Base-by-base conservation (phyloP, 2,329 filamentous ascomycete species). In the Penicillium sp. region DNA sequence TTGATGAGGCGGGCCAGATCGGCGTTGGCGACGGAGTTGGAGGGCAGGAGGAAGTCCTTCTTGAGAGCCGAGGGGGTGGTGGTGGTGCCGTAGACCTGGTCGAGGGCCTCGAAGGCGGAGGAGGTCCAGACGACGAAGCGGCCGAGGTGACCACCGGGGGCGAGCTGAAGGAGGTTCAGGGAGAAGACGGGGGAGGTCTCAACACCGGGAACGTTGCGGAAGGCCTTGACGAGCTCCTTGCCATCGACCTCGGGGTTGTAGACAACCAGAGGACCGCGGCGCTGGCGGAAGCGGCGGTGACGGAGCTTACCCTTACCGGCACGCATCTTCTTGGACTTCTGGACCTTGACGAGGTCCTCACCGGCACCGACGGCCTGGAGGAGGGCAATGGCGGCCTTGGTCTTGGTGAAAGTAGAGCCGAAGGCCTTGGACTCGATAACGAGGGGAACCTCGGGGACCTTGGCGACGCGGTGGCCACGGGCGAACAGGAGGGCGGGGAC, bases 111-210 rank as follows among this genome's bases (percentile, higher is more conserved):
- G 84, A 99, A 97, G 63, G 94, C 94, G 63, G 90, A 84, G 48
- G 95, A 99, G 70, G 94, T 94, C 94, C 94, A 99, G 85, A 99
- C 84, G 78, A 99, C 85, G 86, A 99, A 99, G 73, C 94, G 94
- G 70, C 94, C 94, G 69, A 99, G 89, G 82, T 99, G 94, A 72
- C 94, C 95, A 84, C 94, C 94, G 67, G 94, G 94, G 65, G 94
- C 94, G 75, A 99, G 90, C 85, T 99, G 94, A 76, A 99, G 90
- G 72, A 97, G 92, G 86, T 97, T 96, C 72, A 99, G 86, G 63
- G 90, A 82, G 80, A 88, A 92, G 78, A 96, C 92, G 67, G 92
- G 87, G 73, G 84, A 92, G 64, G 91, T 96, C 89, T 99, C 94
- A 66, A 97, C 92, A 81, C 94, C 94, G 72, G 94, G 86, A 73